Evolutionary conservation across 2,329 filamentous ascomycete species (phyloP).

Genomic region (Biscogniauxia sp.): DNA sequence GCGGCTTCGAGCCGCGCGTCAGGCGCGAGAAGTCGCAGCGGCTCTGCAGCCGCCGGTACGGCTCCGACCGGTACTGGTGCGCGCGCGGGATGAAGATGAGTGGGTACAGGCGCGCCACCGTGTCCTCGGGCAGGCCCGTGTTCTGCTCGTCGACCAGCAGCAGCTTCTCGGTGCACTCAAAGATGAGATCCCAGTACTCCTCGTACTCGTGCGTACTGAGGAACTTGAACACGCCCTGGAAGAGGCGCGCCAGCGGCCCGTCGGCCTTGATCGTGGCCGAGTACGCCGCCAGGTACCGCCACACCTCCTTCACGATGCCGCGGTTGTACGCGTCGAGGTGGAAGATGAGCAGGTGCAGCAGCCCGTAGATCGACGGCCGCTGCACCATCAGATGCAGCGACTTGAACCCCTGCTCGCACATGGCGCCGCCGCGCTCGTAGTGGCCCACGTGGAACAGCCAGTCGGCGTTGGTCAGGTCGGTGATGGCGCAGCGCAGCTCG

Average conservation of each 20-base stretch:
- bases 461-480: conserved; percentile 30
- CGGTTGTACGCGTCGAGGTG: conserved; percentile 29
- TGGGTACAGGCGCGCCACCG: conserved; percentile 28
- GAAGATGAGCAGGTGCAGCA: conserved; percentile 27
- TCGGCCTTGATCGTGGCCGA: conserved; percentile 21
- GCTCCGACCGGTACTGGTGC: conserved; percentile 24
- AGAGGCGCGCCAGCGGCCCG: conserved; percentile 26
- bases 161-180: conserved; percentile 30
- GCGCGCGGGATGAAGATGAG: conserved; percentile 29
- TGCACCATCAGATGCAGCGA: conserved; percentile 28
- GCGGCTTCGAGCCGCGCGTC: conserved; percentile 22
- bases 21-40: conserved; percentile 26
- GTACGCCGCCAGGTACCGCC: conserved; percentile 30
- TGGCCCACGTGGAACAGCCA: conserved; percentile 30
- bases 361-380: conserved; percentile 26
- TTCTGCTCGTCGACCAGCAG: conserved; percentile 25
- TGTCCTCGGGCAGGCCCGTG: conserved; percentile 26
- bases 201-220: conserved; percentile 29
- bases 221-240: conserved; percentile 29
- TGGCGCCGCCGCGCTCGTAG: conserved; percentile 25
- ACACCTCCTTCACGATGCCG: conserved; percentile 29
- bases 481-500: conserved; percentile 29
- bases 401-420: conserved; percentile 30
- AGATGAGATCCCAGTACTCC: conserved; percentile 30
- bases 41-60: conserved; percentile 27